These are phyloP conservation scores for Suillus brevipes DNA, from an alignment of 768 basidiomycete species.

Conservation along the genomic window DNA sequence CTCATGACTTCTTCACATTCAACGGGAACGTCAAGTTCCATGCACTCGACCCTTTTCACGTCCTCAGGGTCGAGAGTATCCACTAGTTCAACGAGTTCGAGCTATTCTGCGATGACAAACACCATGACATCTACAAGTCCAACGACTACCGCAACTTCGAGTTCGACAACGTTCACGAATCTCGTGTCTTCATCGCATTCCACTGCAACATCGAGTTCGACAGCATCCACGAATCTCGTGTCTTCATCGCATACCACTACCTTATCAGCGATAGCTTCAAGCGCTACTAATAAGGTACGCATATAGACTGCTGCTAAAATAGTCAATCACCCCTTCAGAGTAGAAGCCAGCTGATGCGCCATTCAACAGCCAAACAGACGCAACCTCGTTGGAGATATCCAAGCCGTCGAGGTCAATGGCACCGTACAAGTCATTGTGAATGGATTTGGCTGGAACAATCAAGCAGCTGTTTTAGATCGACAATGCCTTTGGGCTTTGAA, in stretches of 20 bases:
- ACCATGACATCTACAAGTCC: neutral
- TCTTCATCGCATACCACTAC: neutral
- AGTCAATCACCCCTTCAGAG: neutral
- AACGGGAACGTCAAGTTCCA: neutral
- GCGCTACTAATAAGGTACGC: neutral
- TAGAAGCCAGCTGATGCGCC: neutral
- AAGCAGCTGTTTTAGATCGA: slow-evolving; percentile 39
- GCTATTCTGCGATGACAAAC: too few species aligned
- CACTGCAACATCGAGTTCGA: neutral
- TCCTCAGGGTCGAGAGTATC: neutral
- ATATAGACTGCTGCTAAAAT: neutral
- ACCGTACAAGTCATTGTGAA: slow-evolving; percentile 30
- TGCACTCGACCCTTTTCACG: neutral
- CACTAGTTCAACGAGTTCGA: neutral
- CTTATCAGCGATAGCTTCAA: neutral
- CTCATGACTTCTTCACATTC: neutral
- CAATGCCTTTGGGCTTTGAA: slow-evolving; percentile 62
- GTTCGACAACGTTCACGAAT: neutral
- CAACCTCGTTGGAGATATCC: slow-evolving; percentile 20
- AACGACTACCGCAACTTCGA: neutral
- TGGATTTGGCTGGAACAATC: slow-evolving; percentile 35
- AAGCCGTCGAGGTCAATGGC: slow-evolving; percentile 28
- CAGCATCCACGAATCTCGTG: neutral
- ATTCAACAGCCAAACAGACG: slow-evolving; percentile 9
- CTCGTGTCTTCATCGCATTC: neutral